Conservation (phyloP, 1,284 basidiomycete species). For the Moesziomyces aphidis region DNA sequence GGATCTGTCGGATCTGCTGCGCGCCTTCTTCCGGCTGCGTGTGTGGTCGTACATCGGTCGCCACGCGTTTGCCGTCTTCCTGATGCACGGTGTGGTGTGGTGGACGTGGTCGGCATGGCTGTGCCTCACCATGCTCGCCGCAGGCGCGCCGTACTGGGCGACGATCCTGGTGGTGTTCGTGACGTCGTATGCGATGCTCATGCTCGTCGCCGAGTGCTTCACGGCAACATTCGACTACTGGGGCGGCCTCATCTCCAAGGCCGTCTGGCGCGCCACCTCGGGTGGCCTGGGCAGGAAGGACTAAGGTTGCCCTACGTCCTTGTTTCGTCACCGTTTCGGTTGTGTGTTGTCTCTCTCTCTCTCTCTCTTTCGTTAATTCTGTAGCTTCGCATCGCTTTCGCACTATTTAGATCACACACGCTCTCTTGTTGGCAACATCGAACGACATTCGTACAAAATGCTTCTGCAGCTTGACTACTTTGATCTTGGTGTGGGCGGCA, state of each 20-base stretch:
- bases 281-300: conserved; percentile 51
- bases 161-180: conserved; percentile 55
- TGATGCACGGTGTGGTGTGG: conserved; percentile 60
- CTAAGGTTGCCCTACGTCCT: not conserved
- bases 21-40: conserved; percentile 53
- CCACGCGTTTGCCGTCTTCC: conserved; percentile 56
- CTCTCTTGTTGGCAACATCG: not conserved
- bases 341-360: not conserved
- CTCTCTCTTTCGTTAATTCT: not conserved
- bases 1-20: conserved; percentile 51
- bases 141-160: conserved; percentile 55
- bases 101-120: conserved; percentile 61
- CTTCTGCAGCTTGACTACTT: too few species aligned
- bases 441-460: too few species aligned
- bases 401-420: not conserved
- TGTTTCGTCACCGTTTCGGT: not conserved
- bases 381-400: not conserved
- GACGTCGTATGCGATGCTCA: conserved; percentile 49
- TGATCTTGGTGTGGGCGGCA: too few species aligned
- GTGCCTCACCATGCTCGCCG: conserved; percentile 44
- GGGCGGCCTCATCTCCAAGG: conserved; percentile 56
- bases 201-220: conserved; percentile 50
- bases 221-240: conserved; percentile 59
- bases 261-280: conserved; percentile 52
- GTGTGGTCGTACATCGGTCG: conserved; percentile 57